Evolutionary conservation across 305 asterid species (phyloP).

Genomic region (Solanum chacoense): DNA sequence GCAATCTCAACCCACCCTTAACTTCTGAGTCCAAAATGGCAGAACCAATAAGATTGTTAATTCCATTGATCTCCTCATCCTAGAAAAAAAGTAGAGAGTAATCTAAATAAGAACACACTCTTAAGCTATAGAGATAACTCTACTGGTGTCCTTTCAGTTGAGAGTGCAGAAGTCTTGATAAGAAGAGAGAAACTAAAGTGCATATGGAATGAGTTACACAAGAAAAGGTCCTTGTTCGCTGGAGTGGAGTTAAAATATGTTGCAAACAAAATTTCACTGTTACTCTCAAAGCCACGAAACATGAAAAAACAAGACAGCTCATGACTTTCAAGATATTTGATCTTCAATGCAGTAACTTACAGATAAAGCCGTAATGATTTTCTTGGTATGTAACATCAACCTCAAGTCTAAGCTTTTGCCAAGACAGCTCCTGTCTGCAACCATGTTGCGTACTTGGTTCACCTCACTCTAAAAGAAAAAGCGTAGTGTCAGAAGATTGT

Average conservation of each 20-base stretch:
- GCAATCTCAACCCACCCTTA: conserved; percentile 48
- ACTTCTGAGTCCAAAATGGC: conserved; percentile 34
- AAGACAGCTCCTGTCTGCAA: conserved; percentile 38
- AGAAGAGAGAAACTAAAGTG: background rate
- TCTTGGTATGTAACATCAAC: conserved; percentile 37
- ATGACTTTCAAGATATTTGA: background rate
- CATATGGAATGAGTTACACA: background rate
- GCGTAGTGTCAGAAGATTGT: background rate
- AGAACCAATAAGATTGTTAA: conserved; percentile 25
- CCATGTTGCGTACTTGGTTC: conserved; percentile 36
- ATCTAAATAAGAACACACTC: background rate
- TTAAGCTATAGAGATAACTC: background rate
- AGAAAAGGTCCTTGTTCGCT: background rate
- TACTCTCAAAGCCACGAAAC: background rate
- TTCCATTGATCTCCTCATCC: conserved; percentile 34
- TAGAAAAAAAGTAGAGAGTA: conserved; percentile 8
- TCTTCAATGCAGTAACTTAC: conserved; percentile 19
- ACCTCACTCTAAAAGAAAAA: conserved; percentile 18
- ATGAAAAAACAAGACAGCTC: background rate
- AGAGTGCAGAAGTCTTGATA: background rate
- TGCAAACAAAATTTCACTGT: background rate
- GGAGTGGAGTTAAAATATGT: background rate
- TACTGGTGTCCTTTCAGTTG: background rate
- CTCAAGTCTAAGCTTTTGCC: conserved; percentile 32
- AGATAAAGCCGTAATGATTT: conserved; percentile 11